Conservation (phyloP, 2,329 filamentous ascomycete species). For the Verticillium nubilum region DNA sequence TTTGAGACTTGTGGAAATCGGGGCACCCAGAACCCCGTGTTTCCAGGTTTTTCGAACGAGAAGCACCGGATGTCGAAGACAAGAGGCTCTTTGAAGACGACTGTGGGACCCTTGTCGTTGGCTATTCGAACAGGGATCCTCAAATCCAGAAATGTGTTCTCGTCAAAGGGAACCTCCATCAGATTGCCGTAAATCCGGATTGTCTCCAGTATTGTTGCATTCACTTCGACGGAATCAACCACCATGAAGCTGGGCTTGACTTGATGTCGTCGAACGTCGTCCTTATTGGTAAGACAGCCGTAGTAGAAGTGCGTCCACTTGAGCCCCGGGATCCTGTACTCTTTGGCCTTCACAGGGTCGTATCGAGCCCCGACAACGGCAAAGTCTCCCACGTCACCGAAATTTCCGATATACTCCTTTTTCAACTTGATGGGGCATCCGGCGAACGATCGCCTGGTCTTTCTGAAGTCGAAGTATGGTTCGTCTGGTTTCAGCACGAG, state of each 20-base stretch:
- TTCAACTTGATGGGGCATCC: slow-evolving; percentile 75
- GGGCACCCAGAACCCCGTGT: slow-evolving; percentile 66
- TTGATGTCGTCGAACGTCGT: slow-evolving; percentile 44
- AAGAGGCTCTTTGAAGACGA: slow-evolving; percentile 63
- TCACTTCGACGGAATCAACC: slow-evolving; percentile 58
- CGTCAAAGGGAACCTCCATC: slow-evolving; percentile 26
- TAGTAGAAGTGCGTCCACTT: slow-evolving; percentile 79
- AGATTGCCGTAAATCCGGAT: slow-evolving; percentile 45
- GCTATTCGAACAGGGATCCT: slow-evolving; percentile 39
- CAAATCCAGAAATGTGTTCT: slow-evolving; percentile 37
- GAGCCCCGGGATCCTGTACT: slow-evolving; percentile 46
- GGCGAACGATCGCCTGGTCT: slow-evolving; percentile 27
- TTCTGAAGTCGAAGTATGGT: slow-evolving; percentile 63
- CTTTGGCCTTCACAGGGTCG: slow-evolving; percentile 55
- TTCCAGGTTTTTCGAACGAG: slow-evolving; percentile 67
- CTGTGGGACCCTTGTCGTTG: slow-evolving; percentile 34
- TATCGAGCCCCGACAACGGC: slow-evolving; percentile 72
- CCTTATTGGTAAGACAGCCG: slow-evolving; percentile 68
- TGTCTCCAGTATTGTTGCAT: slow-evolving; percentile 41
- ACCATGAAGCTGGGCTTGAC: slow-evolving; percentile 58
- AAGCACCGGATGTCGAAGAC: slow-evolving; percentile 79
- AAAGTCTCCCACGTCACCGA: slow-evolving; percentile 82
- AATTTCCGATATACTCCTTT: slow-evolving; percentile 71
- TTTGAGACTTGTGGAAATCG: slow-evolving; percentile 74
- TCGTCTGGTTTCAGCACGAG: slow-evolving; percentile 76